Conservation (phyloP, 371 early-diverging fungal species). For the Circinella minor region DNA sequence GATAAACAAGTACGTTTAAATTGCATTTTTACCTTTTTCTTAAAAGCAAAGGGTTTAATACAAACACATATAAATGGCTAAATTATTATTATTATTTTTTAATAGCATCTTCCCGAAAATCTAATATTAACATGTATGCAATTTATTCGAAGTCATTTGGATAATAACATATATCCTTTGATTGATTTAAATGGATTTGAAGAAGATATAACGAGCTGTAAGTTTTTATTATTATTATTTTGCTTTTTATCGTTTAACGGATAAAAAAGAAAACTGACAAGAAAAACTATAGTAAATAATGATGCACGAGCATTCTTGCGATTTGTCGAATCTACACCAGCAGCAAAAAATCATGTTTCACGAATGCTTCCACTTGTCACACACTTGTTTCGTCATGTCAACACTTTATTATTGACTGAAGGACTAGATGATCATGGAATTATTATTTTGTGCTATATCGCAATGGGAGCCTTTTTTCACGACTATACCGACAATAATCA, state of each 20-base stretch:
- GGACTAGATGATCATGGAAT: slow-evolving; percentile 43
- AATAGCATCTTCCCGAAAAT: slow-evolving; percentile 27
- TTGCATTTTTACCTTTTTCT: not conserved
- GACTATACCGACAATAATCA: slow-evolving; percentile 28
- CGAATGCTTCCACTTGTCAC: slow-evolving; percentile 29
- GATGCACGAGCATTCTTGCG: slow-evolving; percentile 23
- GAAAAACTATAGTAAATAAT: slow-evolving; percentile 25
- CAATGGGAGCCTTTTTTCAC: slow-evolving; percentile 48
- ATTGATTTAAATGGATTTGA: slow-evolving; percentile 33
- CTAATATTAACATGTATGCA: slow-evolving; percentile 37
- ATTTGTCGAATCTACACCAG: slow-evolving; percentile 22
- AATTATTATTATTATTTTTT: not conserved
- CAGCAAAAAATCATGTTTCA: slow-evolving; percentile 21
- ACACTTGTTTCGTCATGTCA: slow-evolving; percentile 32
- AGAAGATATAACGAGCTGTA: slow-evolving; percentile 32
- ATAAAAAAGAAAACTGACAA: not conserved
- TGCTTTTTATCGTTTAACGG: too few relatives aligned
- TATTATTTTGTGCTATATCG: slow-evolving; percentile 40
- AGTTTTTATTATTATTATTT: not conserved
- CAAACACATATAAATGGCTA: not conserved
- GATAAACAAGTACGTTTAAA: slow-evolving; percentile 28
- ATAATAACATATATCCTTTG: slow-evolving; percentile 44
- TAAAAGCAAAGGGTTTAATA: too few relatives aligned
- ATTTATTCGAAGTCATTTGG: slow-evolving; percentile 34
- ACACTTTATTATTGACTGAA: slow-evolving; percentile 26